Conservation (phyloP, 2,329 filamentous ascomycete species). For the Claviceps capensis region DNA sequence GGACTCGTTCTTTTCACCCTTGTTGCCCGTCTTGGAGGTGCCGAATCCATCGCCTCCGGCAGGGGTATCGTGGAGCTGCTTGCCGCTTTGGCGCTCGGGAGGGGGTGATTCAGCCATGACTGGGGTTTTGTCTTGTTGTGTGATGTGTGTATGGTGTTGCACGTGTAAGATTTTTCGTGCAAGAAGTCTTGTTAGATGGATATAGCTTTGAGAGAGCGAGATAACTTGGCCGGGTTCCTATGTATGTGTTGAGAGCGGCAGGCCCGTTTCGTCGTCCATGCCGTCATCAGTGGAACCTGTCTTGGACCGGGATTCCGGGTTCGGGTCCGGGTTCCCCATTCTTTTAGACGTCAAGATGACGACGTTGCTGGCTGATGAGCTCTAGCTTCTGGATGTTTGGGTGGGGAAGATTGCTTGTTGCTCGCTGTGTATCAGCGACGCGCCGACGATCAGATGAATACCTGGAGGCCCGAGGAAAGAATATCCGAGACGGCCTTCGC, state of each 20-base stretch:
- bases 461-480: too few relatives aligned
- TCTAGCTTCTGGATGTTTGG: not conserved
- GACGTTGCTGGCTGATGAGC: not conserved
- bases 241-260: not conserved
- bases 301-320: too few relatives aligned
- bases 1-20: constrained; percentile 36
- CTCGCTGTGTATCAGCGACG: too few relatives aligned
- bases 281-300: not conserved
- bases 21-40: constrained; percentile 39
- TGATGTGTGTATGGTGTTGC: not conserved
- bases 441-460: too few relatives aligned
- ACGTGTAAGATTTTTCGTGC: too few relatives aligned
- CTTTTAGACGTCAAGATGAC: not conserved
- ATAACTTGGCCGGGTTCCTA: not conserved
- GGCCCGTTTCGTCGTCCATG: not conserved
- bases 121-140: constrained; percentile 17
- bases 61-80: constrained; percentile 47
- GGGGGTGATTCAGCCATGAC: constrained; percentile 69
- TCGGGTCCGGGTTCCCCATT: too few relatives aligned
- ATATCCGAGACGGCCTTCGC: too few relatives aligned
- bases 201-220: too few relatives aligned
- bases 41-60: constrained; percentile 44
- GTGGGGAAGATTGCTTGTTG: too few relatives aligned
- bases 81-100: constrained; percentile 51
- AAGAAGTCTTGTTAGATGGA: too few relatives aligned